Base-by-base conservation (phyloP, 495 filamentous ascomycete species). In the Terfezia claveryi region DNA sequence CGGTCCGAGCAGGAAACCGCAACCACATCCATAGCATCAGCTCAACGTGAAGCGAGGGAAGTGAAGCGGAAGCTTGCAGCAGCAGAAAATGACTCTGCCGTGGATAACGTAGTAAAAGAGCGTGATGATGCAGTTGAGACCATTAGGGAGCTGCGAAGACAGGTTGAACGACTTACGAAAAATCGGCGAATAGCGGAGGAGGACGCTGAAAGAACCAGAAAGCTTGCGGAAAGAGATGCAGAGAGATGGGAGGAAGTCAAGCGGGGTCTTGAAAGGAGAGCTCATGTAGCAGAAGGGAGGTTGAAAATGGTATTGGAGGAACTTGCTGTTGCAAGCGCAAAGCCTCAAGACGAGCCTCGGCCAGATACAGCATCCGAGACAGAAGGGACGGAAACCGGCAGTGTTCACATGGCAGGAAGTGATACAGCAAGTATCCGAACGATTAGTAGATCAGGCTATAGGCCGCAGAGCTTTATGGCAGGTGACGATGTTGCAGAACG, bases 261-360 rank as follows among this genome's bases (percentile, higher is more conserved):
- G 61, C 78, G 89, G 37, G 80, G 74, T 54, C 70, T 85, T 46
- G 91, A 99, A 68, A 76, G 84, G 54, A 82, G 82, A 57, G 67
- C 92, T 23, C 87, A 95, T 66, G 77, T 94, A 8, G 80, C 85
- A 27, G 91, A 99, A 66, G 85, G 76, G 52, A 78, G 89, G 54
- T 69, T 99, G 54, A 87, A 87, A 63, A 73, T 75, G 16, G 78
- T 99, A 36, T 66, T 95, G 49, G 82, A 83, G 36, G 92, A 95
- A 64, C 74, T 99, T 37, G 79, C 82, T 36, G 78, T 82, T 20
- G 27, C 11, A 20, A 12, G 17, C 8, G 17, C 8, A 8, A 56
- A 69, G 56, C 16, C 63, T 50, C 36, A 57, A 59, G 16, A 77
- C 75, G 50, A 75, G 67, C 54, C 72, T 75, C 41, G 55, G 50